These are phyloP conservation scores for Coprinopsis cinerea DNA, from an alignment of 768 basidiomycete species.

Conservation along the genomic window DNA sequence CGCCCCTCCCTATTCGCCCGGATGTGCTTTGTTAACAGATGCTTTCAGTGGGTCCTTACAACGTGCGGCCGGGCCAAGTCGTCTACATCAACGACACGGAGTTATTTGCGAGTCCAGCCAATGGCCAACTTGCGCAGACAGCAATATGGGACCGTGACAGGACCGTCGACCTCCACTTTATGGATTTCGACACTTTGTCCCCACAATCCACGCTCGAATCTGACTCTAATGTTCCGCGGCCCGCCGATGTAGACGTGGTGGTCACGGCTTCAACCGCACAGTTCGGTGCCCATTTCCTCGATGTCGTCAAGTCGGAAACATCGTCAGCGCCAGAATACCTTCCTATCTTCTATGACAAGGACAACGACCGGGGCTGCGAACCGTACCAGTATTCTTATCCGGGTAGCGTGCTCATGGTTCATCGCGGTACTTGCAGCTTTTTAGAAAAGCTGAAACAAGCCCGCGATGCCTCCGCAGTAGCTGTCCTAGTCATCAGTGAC, in stretches of 20 bases:
- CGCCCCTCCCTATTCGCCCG: constrained; percentile 20
- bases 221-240: constrained; percentile 30
- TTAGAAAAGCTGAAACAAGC: constrained; percentile 75
- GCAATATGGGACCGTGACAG: constrained; percentile 23
- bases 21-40: constrained; percentile 1
- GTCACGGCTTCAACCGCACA: constrained; percentile 57
- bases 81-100: constrained; percentile 76
- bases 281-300: constrained; percentile 63
- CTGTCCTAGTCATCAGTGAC: constrained; percentile 70
- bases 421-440: constrained; percentile 85
- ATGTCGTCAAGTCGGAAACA: constrained; percentile 12
- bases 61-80: constrained; percentile 71
- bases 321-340: constrained; percentile 3
- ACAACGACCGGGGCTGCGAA: constrained; percentile 55
- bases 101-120: constrained; percentile 28
- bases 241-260: constrained; percentile 37
- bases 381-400: constrained; percentile 45
- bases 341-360: constrained; percentile 43
- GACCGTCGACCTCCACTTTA: constrained; percentile 55
- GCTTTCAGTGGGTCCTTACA: constrained; percentile 69
- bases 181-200: constrained; percentile 32
- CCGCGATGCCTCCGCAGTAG: constrained; percentile 63
- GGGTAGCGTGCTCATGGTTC: constrained; percentile 53
- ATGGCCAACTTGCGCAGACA: constrained; percentile 22
- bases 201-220: constrained; percentile 36